Base-by-base conservation (phyloP, 768 basidiomycete genomes). In the Rhodosporidiobolus sp. region DNA sequence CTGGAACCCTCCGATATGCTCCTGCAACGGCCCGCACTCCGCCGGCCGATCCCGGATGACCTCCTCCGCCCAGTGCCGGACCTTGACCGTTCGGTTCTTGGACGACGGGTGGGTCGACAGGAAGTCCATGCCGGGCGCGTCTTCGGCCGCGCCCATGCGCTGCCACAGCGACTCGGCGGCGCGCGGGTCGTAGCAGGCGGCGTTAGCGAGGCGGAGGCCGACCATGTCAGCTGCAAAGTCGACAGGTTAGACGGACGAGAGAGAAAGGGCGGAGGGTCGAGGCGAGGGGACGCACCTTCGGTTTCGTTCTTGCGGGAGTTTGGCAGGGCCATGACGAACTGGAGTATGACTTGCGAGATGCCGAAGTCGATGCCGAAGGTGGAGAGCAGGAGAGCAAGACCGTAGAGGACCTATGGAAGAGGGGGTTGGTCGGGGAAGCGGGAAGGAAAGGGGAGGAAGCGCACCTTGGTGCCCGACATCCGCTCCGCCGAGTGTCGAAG, bases 111-210 rank as follows among this genome's bases (percentile, higher is more conserved):
- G 94, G 0, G 94, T 96, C 35, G 83, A 83, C 46, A 94, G 79
- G 82, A 97, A 91, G 46, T 77, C 72, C 16, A 76, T 72, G 2
- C 77, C 79, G 6, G 69, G 76, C 26, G 73, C 78, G 26, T 83
- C 80, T 80, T 92, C 90, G 8, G 87, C 76, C 61, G 84, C 81
- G 0, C 83, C 86, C 69, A 96, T 83, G 14, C 90, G 86, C 59
- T 81, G 79, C 82, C 91, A 93, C 84, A 94, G 86, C 73, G 90
- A 91, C 20, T 90, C 87, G 6, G 91, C 86, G 30, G 88, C 90
- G 26, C 80, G 82, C 0, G 94, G 94, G 78, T 97, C 86, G 79
- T 87, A 97, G 81, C 94, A 98, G 0, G 93, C 94, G 75, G 84
- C 85, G 61, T 91, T 85, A 83, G 89, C 89, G 35, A 97, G 83